These are phyloP conservation scores for Rhizopogon vesiculosus DNA, from an alignment of 768 basidiomycete species.

Conservation along the genomic window DNA sequence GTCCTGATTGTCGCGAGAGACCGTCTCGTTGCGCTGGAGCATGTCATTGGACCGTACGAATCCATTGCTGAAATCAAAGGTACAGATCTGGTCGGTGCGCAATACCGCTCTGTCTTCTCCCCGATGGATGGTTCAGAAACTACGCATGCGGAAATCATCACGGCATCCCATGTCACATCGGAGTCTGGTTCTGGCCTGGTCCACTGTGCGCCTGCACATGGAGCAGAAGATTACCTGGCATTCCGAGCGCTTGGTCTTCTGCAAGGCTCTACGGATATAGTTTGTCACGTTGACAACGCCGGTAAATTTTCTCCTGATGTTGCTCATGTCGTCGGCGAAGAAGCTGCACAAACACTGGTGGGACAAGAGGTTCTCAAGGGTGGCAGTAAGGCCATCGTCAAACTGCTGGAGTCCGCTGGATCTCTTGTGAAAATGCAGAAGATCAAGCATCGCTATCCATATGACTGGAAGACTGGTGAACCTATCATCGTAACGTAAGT, in stretches of 20 bases:
- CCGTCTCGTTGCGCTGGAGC: constrained; percentile 34
- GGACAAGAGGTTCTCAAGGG: constrained; percentile 71
- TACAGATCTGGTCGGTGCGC: constrained; percentile 51
- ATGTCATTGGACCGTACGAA: constrained; percentile 16
- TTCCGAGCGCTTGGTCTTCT: constrained; percentile 58
- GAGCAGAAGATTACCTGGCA: constrained; percentile 83
- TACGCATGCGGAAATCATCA: constrained; percentile 41
- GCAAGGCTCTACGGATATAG: constrained; percentile 34
- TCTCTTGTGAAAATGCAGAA: constrained; percentile 60
- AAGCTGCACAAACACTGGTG: constrained; percentile 39
- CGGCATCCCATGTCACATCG: constrained; percentile 73
- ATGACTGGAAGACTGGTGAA: constrained; percentile 94
- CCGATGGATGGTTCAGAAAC: constrained; percentile 10
- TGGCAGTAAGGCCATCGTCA: constrained; percentile 65
- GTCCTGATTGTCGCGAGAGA: constrained; percentile 49
- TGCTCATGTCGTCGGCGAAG: constrained; percentile 50
- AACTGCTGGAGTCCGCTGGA: constrained; percentile 49
- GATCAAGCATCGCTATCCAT: constrained; percentile 87
- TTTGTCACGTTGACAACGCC: constrained; percentile 81
- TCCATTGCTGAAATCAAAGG: constrained; percentile 19
- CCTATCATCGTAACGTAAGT: constrained; percentile 87
- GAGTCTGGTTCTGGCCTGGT: constrained; percentile 94
- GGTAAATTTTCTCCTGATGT: constrained; percentile 68
- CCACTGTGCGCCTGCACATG: constrained; percentile 94
- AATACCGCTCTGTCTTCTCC: constrained; percentile 62